A percentile compares a stretch with the other conserved stretches of the same genome.
Evolutionary conservation across 1,284 basidiomycete species (phyloP).

Genomic region (Apiotrichum siamense): DNA sequence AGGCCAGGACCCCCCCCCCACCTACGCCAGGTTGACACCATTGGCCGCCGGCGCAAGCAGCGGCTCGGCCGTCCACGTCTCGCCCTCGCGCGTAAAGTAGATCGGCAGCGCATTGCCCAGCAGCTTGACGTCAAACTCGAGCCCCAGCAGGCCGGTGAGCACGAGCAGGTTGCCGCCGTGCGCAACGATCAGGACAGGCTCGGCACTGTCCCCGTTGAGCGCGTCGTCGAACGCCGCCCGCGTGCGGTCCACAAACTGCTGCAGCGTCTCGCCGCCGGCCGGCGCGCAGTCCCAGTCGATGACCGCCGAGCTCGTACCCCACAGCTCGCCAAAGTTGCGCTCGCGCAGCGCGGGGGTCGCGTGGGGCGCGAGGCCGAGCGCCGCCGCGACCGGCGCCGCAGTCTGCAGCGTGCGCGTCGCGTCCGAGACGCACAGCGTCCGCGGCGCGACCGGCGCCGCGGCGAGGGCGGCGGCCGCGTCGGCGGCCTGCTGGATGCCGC

Average conservation of each 20-base stretch:
- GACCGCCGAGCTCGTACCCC: conserved; percentile 5
- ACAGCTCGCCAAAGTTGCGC: conserved; percentile 9
- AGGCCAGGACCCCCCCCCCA: too few species aligned
- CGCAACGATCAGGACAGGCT: conserved; percentile 25
- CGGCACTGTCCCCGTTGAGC: conserved; percentile 22
- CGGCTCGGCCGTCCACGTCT: conserved; percentile 1
- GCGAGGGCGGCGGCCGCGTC: conserved; percentile 2
- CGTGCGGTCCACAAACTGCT: conserved; percentile 10
- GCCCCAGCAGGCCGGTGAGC: not conserved
- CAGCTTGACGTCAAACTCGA: not conserved
- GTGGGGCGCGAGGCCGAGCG: not conserved
- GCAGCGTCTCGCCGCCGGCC: conserved; percentile 9
- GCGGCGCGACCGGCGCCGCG: not conserved
- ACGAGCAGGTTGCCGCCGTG: conserved; percentile 12
- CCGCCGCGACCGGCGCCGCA: not conserved
- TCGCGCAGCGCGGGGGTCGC: conserved; percentile 4
- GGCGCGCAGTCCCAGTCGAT: conserved; percentile 15
- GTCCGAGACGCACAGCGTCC: conserved; percentile 4
- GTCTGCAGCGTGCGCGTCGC: conserved; percentile 15
- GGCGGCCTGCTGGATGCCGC: conserved; percentile 3
- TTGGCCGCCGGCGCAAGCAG: not conserved
- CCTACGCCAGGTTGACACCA: conserved; percentile 2
- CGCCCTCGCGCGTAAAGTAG: conserved; percentile 5
- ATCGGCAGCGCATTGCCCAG: conserved; percentile 10
- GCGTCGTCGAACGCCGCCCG: conserved; percentile 14